Base-by-base conservation (phyloP, 768 basidiomycete species). In the Tephrocybe sp. region DNA sequence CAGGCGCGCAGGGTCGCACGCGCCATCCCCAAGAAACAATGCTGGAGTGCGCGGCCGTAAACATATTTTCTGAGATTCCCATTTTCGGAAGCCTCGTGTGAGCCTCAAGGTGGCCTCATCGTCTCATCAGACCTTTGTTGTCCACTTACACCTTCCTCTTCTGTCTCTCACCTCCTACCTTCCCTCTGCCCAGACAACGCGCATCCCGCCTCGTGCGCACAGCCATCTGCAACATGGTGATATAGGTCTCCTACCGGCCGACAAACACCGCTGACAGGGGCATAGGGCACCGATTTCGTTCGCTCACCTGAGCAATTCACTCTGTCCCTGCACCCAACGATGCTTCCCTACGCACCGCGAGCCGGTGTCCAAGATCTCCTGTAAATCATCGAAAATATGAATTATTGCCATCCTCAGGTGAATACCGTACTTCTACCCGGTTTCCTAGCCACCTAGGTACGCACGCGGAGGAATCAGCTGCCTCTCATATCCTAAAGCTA, bases 141-240 rank as follows among this genome's bases (percentile, higher is more conserved):
- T 47, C 46, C 23, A n/a, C 29, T 21, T 27, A 27, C 42, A 37
- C 44, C 31, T 49, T 24, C 25, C 18, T 24, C 42, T 37, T 44
- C 37, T 44, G 19, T 41, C 29, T n/a, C 9, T 34, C 33, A 9
- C 33, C 5, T 12, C 37, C 5, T 21, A 22, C 19, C 42, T 45
- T 12, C 47, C 47, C 43, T 53, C 49, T 37, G 31, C 49, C 49
- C 45, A 47, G 13, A 36, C 46, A 39, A 39, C 31, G 55, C 55
- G 45, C 55, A 41, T 45, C 48, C 48, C 55, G 45, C 55, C 51
- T 56, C 55, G 55, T 56, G 55, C 36, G 18, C 39, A 45, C 42
- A 47, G 18, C 44, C 36, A n/a, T 23, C 42, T 10, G 25, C 37
- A 48, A 39, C 37, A 44, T 50, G 44, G 49, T 31, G 10, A 29